phyloP scores from a whole-genome alignment of 2,329 filamentous ascomycete genomes.

The Calonectria fujianensis region DNA sequence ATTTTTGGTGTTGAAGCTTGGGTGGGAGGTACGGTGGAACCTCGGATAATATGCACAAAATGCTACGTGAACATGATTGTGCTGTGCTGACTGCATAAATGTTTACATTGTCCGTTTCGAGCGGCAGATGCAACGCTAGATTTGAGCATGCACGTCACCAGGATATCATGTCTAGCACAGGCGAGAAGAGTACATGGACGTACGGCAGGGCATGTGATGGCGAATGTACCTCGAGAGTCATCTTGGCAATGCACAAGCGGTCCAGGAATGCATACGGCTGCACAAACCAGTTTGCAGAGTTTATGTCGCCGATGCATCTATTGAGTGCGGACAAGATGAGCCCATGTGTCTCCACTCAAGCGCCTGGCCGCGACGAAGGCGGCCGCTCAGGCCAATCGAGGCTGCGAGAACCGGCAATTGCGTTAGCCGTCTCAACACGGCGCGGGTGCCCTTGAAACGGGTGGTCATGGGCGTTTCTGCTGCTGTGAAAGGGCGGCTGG shows the following conservation, averaged over 20 bases:
- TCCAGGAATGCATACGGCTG: slow-evolving; percentile 1
- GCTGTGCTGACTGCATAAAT: slow-evolving; percentile 23
- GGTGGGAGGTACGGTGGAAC: slow-evolving; percentile 19
- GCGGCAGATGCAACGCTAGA: background rate
- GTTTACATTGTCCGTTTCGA: slow-evolving; percentile 7
- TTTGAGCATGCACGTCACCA: slow-evolving; percentile 11
- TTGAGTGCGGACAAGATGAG: background rate
- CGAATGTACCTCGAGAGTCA: slow-evolving; percentile 2
- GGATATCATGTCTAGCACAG: background rate
- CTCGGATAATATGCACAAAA: slow-evolving; percentile 17
- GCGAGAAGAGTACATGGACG: slow-evolving; percentile 8
- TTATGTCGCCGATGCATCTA: slow-evolving; percentile 10
- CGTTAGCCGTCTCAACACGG: slow-evolving; percentile 46
- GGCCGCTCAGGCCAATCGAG: slow-evolving; percentile 38
- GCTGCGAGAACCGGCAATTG: slow-evolving; percentile 45
- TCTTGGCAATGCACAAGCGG: slow-evolving; percentile 17
- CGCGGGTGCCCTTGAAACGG: slow-evolving; percentile 39
- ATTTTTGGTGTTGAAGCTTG: slow-evolving; percentile 33
- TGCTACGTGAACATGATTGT: background rate
- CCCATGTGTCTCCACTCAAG: slow-evolving; percentile 41
- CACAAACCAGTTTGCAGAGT: slow-evolving; percentile 15
- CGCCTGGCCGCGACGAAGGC: slow-evolving; percentile 35
- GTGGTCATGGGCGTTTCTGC: slow-evolving; percentile 36
- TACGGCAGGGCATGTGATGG: slow-evolving; percentile 12
- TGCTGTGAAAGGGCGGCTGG: slow-evolving; percentile 29